These are phyloP conservation scores for Russula sp. DNA, from an alignment of 768 basidiomycete species.

Conservation along the genomic window DNA sequence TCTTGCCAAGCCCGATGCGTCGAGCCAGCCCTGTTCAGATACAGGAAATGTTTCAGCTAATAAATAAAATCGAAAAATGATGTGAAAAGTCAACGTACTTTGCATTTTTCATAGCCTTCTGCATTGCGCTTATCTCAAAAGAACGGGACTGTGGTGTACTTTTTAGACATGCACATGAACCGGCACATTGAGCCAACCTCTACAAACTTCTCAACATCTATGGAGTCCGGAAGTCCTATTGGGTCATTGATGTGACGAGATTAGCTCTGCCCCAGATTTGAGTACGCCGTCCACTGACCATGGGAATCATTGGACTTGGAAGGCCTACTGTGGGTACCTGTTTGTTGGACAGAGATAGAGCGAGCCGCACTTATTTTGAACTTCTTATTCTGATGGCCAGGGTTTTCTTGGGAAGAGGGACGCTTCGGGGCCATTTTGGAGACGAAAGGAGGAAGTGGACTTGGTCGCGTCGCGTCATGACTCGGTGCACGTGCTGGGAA, in stretches of 20 bases:
- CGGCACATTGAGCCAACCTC: constrained; percentile 42
- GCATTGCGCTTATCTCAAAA: constrained; percentile 89
- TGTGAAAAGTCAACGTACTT: constrained; percentile 36
- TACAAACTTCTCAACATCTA: constrained; percentile 86
- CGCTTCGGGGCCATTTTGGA: constrained; percentile 37
- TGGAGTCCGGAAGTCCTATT: constrained; percentile 59
- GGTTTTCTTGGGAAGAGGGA: constrained; percentile 27
- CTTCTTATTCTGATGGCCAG: constrained; percentile 58
- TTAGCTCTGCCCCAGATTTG: not conserved
- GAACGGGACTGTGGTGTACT: constrained; percentile 54
- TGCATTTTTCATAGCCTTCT: constrained; percentile 74
- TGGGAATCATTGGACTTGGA: constrained; percentile 35
- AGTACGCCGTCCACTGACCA: constrained; percentile 32
- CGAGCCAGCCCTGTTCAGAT: constrained; percentile 45
- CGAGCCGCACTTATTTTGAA: constrained; percentile 55
- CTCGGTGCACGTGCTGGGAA: constrained; percentile 17
- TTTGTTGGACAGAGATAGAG: constrained; percentile 55
- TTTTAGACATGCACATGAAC: not conserved
- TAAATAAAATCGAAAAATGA: not conserved
- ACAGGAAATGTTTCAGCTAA: too few species aligned
- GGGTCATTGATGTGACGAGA: not conserved
- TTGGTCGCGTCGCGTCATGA: not conserved
- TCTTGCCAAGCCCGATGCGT: constrained; percentile 89
- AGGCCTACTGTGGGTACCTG: constrained; percentile 33
- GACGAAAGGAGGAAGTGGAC: not conserved